A percentile compares a stretch with the other conserved stretches of the same genome.
These are phyloP conservation scores for Pichia cactophila DNA, from an alignment of 1,139 yeast species.

Conservation along the genomic window DNA sequence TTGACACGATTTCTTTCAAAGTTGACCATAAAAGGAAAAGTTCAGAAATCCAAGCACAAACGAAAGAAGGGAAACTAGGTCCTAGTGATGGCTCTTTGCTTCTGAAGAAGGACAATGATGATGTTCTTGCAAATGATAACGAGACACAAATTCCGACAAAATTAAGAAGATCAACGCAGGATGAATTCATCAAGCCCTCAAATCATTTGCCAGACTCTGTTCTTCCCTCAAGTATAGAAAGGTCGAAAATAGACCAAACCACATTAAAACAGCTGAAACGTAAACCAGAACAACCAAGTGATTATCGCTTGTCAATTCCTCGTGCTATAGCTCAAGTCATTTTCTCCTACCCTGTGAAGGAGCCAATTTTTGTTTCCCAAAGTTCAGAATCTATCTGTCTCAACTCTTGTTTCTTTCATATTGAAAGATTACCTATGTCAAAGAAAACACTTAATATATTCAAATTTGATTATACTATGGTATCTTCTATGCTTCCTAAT, in stretches of 20 bases:
- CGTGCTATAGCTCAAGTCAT: background rate
- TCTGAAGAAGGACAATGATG: background rate
- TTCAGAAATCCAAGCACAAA: background rate
- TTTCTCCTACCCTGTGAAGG: background rate
- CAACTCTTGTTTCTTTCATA: background rate
- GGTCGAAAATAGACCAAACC: background rate
- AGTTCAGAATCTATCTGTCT: background rate
- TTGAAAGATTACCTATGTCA: background rate
- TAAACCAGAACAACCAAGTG: background rate
- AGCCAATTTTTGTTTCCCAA: background rate
- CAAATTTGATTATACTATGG: slow-evolving; percentile 8
- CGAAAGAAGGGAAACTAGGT: background rate
- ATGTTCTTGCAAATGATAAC: background rate
- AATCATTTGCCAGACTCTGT: background rate
- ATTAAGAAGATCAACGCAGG: background rate
- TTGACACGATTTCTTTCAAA: background rate
- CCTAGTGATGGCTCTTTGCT: background rate
- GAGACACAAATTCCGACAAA: background rate
- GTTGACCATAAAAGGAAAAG: background rate
- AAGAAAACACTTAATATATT: slow-evolving; percentile 6
- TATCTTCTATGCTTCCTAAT: slow-evolving; percentile 5
- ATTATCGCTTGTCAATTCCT: background rate
- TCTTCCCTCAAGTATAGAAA: background rate
- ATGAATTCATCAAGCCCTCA: background rate
- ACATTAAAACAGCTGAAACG: background rate